Base-by-base conservation (phyloP, 495 filamentous ascomycete genomes). In the Lasiosphaeriaceae sp. region DNA sequence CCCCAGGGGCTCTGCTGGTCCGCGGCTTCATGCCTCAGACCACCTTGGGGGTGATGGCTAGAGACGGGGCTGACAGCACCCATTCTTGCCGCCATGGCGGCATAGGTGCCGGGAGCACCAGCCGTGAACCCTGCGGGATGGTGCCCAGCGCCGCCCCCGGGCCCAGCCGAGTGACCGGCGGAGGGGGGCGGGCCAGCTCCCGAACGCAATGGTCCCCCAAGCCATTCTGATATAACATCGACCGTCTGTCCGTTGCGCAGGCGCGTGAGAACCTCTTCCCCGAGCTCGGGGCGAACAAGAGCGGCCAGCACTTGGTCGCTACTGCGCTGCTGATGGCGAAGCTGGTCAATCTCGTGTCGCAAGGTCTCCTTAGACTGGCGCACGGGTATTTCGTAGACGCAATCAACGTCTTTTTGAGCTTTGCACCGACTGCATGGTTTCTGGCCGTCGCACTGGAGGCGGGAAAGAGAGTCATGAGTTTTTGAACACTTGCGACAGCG, bases 311-410 rank as follows among this genome's bases (percentile, higher is more conserved):
- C 68, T 2, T 72, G 71, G 9, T 81, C 73, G 60, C 64, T 77
- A 9, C 69, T 70, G 24, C 70, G 72, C 52, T 79, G 74, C 26
- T 77, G 71, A 9, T 62, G 72, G 22, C 74, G 72, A n/a, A 83
- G 69, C 9, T 66, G 61, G 23, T 82, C 79, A 56, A 81, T 78
- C 49, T 82, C 79, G 61, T 69, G 55, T 26, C 80, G 74, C 19
- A 83, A 64, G n/a, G 70, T 70, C 41, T 81, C 80, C 52, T 83
- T 83, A 12, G 76, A 79, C 47, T 80, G 79, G 44, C 79, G 74
- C 3, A 82, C 76, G 0, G 79, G 79, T 0, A 79, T 58, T 49
- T 83, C 78, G 66, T 83, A 83, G 35, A 76, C 52, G 43, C 80
- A 83, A 31, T 80, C 74, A 29, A 73, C 65, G 41, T 75, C 72